Evolutionary conservation across 2,329 filamentous ascomycete genomes (phyloP).

Genomic region (Fusarium anthophilum): DNA sequence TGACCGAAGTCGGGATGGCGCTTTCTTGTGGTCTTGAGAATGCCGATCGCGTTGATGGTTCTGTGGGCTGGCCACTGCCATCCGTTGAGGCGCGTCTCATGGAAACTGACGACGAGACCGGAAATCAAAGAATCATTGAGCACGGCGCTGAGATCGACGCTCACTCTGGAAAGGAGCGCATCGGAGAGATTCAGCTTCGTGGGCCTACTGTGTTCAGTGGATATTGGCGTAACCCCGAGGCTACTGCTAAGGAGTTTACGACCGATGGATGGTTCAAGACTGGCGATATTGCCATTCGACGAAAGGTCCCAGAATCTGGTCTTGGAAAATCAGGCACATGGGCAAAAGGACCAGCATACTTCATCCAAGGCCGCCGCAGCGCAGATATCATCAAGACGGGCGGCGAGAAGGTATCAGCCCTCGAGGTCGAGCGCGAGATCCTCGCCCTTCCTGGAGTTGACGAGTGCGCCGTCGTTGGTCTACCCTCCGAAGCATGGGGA

Average conservation of each 20-base stretch:
- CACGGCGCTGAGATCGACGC: constrained; percentile 65
- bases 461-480: constrained; percentile 88
- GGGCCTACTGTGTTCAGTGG: not conserved
- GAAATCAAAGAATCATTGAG: constrained; percentile 66
- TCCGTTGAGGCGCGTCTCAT: constrained; percentile 86
- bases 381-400: constrained; percentile 99
- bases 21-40: constrained; percentile 87
- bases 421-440: constrained; percentile 94
- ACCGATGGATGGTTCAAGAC: constrained; percentile 18
- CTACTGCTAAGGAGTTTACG: not conserved
- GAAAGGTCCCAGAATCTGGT: constrained; percentile 55
- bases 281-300: constrained; percentile 1
- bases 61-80: constrained; percentile 93
- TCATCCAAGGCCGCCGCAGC: constrained; percentile 86
- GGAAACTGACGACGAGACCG: constrained; percentile 73
- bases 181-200: constrained; percentile 78
- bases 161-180: constrained; percentile 65
- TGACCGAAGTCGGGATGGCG: constrained; percentile 99
- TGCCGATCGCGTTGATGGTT: constrained; percentile 83
- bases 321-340: constrained; percentile 56
- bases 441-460: constrained; percentile 80
- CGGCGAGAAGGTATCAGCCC: constrained; percentile 87
- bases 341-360: constrained; percentile 78
- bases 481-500: constrained; percentile 90
- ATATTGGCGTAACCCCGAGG: constrained; percentile 10